phyloP scores from a whole-genome alignment of 2,329 filamentous ascomycete genomes.

The Bretziella fagacearum region DNA sequence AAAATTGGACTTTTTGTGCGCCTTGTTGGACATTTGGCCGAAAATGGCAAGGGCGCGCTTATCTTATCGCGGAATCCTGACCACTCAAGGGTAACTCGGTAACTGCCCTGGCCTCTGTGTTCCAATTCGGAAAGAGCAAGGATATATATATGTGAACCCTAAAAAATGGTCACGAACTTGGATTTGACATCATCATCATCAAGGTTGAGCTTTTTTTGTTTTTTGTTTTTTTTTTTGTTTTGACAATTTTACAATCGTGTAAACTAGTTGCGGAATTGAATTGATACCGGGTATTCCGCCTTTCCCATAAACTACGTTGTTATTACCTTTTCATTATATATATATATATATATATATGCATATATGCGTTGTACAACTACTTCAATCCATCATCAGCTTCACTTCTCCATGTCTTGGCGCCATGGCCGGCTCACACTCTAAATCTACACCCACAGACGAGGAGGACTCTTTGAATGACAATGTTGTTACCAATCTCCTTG shows the following conservation, averaged over 20 bases:
- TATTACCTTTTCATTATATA: too few relatives aligned
- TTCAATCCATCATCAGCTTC: background rate
- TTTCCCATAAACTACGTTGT: too few relatives aligned
- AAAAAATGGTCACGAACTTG: too few relatives aligned
- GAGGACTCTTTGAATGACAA: slow-evolving; percentile 48
- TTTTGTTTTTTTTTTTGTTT: background rate
- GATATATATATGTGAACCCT: too few relatives aligned
- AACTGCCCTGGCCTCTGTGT: background rate
- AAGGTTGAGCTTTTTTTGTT: background rate
- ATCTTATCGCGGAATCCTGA: slow-evolving; percentile 2
- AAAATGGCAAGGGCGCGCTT: slow-evolving; percentile 18
- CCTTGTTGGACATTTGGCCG: slow-evolving; percentile 27
- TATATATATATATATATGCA: too few relatives aligned
- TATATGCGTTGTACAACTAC: background rate
- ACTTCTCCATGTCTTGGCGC: background rate
- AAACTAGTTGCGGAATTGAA: too few relatives aligned
- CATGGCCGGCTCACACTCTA: too few relatives aligned
- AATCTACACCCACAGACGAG: slow-evolving; percentile 19
- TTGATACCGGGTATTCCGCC: too few relatives aligned
- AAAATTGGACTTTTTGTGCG: too few relatives aligned
- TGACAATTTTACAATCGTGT: background rate
- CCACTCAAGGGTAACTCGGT: background rate
- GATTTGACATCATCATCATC: background rate
- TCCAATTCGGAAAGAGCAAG: background rate
- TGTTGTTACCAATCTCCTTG: slow-evolving; percentile 63